Percentiles rank a stretch among this genome's conserved stretches.
Evolutionary conservation across 768 basidiomycete species (phyloP).

Genomic region (Pisolithus orientalis): DNA sequence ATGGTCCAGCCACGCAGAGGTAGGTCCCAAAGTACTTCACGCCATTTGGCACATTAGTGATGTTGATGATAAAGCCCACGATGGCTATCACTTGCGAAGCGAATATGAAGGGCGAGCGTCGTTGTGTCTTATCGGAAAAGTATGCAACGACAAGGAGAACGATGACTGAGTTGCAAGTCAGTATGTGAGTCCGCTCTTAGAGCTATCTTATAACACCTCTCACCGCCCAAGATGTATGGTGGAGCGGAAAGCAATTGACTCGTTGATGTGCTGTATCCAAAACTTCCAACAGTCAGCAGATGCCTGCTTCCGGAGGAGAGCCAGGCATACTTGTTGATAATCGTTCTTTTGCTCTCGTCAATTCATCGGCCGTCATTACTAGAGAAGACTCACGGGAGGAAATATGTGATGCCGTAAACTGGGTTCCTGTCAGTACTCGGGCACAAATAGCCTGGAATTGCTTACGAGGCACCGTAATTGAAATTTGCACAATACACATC

Average conservation of each 20-base stretch:
- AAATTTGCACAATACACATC: conserved; percentile 42
- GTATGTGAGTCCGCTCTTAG: background rate
- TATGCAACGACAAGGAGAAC: conserved; percentile 44
- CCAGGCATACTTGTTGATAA: conserved; percentile 1
- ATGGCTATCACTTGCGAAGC: conserved; percentile 43
- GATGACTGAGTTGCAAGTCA: conserved; percentile 33
- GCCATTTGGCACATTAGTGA: conserved; percentile 43
- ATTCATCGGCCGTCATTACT: background rate
- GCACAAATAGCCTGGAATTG: conserved; percentile 3
- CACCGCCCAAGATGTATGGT: conserved; percentile 57
- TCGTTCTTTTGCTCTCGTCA: background rate
- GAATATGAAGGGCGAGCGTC: conserved; percentile 56
- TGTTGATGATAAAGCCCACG: conserved; percentile 56
- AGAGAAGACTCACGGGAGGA: conserved; percentile 42
- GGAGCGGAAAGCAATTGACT: conserved; percentile 61
- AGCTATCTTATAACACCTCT: conserved; percentile 27
- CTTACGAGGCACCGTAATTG: conserved; percentile 51
- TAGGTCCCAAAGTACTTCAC: conserved; percentile 71
- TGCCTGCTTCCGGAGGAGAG: background rate
- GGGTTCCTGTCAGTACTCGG: background rate
- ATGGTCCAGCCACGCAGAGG: conserved; percentile 53
- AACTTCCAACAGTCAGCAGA: conserved; percentile 28
- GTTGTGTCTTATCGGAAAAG: conserved; percentile 48
- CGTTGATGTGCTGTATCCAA: conserved; percentile 48
- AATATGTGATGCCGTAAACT: conserved; percentile 63